A percentile compares a stretch with the other conserved stretches of the same genome.
These are phyloP conservation scores for Leccinum fibrillosum DNA, from an alignment of 768 basidiomycete genomes.

Conservation along the genomic window DNA sequence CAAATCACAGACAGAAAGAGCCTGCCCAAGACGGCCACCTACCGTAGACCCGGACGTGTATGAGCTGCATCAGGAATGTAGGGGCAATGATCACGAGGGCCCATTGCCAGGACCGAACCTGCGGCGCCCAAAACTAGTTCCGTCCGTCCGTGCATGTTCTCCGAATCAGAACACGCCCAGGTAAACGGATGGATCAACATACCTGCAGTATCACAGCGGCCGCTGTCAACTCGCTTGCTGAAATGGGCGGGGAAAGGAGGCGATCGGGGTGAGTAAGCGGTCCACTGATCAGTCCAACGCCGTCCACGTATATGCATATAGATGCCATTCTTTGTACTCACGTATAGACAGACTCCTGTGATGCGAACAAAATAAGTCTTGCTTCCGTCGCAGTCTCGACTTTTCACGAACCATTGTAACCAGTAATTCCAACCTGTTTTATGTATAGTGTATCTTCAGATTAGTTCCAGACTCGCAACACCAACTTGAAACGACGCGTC, in stretches of 20 bases:
- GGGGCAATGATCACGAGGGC: constrained; percentile 53
- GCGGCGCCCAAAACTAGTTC: constrained; percentile 43
- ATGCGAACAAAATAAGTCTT: background rate
- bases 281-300: background rate
- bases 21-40: background rate
- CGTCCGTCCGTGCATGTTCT: background rate
- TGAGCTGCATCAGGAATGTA: constrained; percentile 50
- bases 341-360: constrained; percentile 40
- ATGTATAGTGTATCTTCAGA: background rate
- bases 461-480: background rate
- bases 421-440: constrained; percentile 55
- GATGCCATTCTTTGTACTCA: constrained; percentile 16
- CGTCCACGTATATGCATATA: background rate
- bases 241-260: background rate
- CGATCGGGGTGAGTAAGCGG: background rate
- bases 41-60: constrained; percentile 58
- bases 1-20: background rate
- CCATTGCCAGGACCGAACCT: constrained; percentile 52
- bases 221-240: constrained; percentile 57
- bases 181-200: constrained; percentile 1
- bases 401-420: constrained; percentile 43
- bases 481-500: background rate
- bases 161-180: background rate
- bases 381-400: background rate
- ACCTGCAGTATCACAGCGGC: constrained; percentile 52